Evolutionary conservation across 2,329 filamentous ascomycete species (phyloP), one percentile per base, ranked within the genome.

Genomic region (Macrophomina phaseolina): DNA sequence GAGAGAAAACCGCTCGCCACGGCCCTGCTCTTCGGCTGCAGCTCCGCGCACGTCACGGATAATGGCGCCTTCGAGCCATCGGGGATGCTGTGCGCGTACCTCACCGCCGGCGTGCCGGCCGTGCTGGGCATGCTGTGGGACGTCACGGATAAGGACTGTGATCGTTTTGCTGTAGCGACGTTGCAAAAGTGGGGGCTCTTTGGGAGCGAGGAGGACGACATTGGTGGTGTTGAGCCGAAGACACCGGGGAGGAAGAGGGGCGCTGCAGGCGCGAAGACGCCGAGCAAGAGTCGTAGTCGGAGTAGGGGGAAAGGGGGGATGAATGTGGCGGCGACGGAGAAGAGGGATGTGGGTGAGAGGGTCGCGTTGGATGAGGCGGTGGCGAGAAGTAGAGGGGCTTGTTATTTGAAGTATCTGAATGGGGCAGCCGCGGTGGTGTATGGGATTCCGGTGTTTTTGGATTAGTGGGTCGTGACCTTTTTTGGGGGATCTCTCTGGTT

Each of bases 121-220:
- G 88, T 98, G 9, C 89, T 98, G 2, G 95, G 93, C 53, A 97
- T 94, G 16, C 83, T 99, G 45, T 99, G 95, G 95, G 95, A 99
- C 78, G 95, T 99, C 60, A 99, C 95, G 9, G 95, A 99, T 77
- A 92, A 92, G 73, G 95, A 99, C 77, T 97, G 97, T 77, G 96
- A 99, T 81, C 91, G 94, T 18, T 97, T 97, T 77, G 91, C 94
- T 0, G 88, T 90, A 40, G 84, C 86, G 32, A 83, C 91, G 2
- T 91, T 97, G 76, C 91, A 95, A 75, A 86, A 90, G 72, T 99
- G 95, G 95, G 95, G 95, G 0, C 78, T 99, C 6, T 82, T 77
- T 84, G 84, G 67, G 45, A n/a, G 4, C 77, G 8, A 30, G 30
- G n/a, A 48, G 36, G 40, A 58, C 16, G 48, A 64, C 70, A 72